These are phyloP conservation scores for Tylopilus rubrobrunneus DNA, from an alignment of 768 basidiomycete species.

Conservation along the genomic window DNA sequence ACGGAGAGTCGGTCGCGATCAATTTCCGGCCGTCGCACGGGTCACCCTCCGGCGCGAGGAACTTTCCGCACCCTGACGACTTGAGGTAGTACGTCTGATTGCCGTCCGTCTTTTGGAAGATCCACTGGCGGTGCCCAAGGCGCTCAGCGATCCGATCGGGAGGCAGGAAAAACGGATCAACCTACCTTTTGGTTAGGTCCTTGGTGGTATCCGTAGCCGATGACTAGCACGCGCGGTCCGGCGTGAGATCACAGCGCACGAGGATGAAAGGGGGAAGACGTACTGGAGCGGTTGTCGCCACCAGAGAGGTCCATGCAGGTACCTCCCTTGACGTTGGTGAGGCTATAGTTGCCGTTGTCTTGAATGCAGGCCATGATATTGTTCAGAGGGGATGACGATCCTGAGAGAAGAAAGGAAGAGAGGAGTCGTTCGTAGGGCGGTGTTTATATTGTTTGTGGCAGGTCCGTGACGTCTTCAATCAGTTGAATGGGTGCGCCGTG, in stretches of 20 bases:
- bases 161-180: background rate
- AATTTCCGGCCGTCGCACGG: slow-evolving; percentile 37
- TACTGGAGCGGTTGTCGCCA: slow-evolving; percentile 44
- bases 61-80: slow-evolving; percentile 38
- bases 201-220: slow-evolving; percentile 42
- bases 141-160: background rate
- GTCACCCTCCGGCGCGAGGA: slow-evolving; percentile 35
- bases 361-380: slow-evolving; percentile 25
- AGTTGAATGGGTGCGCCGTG: too few relatives aligned
- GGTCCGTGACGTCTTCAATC: background rate
- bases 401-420: background rate
- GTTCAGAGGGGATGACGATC: background rate
- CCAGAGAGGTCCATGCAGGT: slow-evolving; percentile 57
- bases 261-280: slow-evolving; percentile 2
- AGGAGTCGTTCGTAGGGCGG: background rate
- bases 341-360: slow-evolving; percentile 38
- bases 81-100: slow-evolving; percentile 39
- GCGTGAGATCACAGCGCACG: background rate
- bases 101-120: slow-evolving; percentile 25
- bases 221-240: slow-evolving; percentile 32
- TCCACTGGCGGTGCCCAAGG: slow-evolving; percentile 39
- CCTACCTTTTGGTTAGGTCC: slow-evolving; percentile 49
- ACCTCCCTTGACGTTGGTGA: slow-evolving; percentile 49
- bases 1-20: slow-evolving; percentile 34
- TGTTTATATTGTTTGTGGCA: background rate